Conservation (phyloP, 2,329 filamentous ascomycete species). For the Westerdykella ornata region DNA sequence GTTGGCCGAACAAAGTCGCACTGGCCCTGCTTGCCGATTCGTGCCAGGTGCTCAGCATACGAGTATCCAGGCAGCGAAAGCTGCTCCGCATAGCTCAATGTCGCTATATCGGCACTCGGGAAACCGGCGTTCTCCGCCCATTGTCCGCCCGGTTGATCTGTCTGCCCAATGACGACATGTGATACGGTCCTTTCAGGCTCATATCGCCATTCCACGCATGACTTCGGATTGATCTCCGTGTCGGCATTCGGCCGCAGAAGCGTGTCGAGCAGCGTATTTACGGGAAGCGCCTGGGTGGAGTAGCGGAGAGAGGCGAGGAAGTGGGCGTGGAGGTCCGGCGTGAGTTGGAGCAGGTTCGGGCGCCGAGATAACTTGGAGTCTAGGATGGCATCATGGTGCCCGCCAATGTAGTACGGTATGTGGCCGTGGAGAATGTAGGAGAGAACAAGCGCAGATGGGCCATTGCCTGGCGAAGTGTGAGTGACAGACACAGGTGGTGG, state of each 20-base stretch:
- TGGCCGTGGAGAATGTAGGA: conserved; percentile 58
- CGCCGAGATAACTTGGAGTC: conserved; percentile 48
- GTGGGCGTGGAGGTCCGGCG: conserved; percentile 49
- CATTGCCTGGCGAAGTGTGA: conserved; percentile 47
- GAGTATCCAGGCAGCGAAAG: conserved; percentile 55
- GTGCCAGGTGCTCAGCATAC: conserved; percentile 48
- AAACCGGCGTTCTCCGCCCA: conserved; percentile 51
- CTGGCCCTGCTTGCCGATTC: conserved; percentile 35
- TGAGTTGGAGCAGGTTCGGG: conserved; percentile 45
- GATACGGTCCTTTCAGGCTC: conserved; percentile 46
- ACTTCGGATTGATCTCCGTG: conserved; percentile 47
- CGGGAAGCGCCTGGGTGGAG: conserved; percentile 54
- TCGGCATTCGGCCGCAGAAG: conserved; percentile 54
- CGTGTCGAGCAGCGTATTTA: conserved; percentile 56
- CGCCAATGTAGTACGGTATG: conserved; percentile 50
- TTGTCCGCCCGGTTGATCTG: conserved; percentile 49
- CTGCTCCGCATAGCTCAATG: conserved; percentile 57
- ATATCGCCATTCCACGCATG: conserved; percentile 50
- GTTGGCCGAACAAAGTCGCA: conserved; percentile 50
- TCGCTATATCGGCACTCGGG: conserved; percentile 52
- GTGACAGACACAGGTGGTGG: not conserved
- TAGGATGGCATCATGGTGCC: conserved; percentile 53
- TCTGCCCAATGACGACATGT: conserved; percentile 51
- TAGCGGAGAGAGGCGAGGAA: conserved; percentile 55
- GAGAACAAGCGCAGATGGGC: conserved; percentile 55